Evolutionary conservation across 2,329 filamentous ascomycete species (phyloP).

Genomic region (Pseudocercospora cruenta): DNA sequence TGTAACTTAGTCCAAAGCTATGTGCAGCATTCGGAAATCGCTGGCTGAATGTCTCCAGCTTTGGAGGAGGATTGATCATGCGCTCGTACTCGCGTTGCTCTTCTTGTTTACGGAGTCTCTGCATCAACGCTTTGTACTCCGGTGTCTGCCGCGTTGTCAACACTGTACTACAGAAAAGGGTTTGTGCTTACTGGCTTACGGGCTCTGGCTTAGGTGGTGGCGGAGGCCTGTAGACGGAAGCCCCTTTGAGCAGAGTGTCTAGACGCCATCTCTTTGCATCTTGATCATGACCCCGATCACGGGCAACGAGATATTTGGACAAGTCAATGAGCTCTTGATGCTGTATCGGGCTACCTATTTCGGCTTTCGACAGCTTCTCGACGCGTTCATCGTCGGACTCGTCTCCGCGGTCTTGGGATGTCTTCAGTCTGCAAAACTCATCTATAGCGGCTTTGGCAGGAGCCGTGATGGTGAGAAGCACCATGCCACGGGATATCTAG

Average conservation of each 20-base stretch:
- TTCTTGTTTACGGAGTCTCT: conserved; percentile 77
- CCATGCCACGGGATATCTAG: conserved; percentile 56
- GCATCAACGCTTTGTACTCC: conserved; percentile 88
- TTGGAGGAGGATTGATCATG: conserved; percentile 68
- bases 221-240: conserved; percentile 76
- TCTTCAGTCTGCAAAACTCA: conserved; percentile 30
- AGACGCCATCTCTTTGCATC: conserved; percentile 53
- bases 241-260: conserved; percentile 71
- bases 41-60: conserved; percentile 62
- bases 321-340: conserved; percentile 70
- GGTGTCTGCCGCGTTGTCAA: conserved; percentile 58
- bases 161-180: not conserved
- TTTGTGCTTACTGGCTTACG: conserved; percentile 53
- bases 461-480: conserved; percentile 75
- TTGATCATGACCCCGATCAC: conserved; percentile 18
- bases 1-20: conserved; percentile 42
- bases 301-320: conserved; percentile 56
- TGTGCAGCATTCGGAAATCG: conserved; percentile 61
- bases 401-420: conserved; percentile 7
- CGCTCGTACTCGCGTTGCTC: conserved; percentile 81
- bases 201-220: conserved; percentile 76
- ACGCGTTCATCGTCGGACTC: conserved; percentile 16
- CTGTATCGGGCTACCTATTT: conserved; percentile 69
- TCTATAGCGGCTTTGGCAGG: conserved; percentile 66
- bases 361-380: conserved; percentile 26